A percentile compares a stretch with the other conserved stretches of the same genome.
Evolutionary conservation across 768 basidiomycete genomes (phyloP).

Genomic region (Ramaria rubella): DNA sequence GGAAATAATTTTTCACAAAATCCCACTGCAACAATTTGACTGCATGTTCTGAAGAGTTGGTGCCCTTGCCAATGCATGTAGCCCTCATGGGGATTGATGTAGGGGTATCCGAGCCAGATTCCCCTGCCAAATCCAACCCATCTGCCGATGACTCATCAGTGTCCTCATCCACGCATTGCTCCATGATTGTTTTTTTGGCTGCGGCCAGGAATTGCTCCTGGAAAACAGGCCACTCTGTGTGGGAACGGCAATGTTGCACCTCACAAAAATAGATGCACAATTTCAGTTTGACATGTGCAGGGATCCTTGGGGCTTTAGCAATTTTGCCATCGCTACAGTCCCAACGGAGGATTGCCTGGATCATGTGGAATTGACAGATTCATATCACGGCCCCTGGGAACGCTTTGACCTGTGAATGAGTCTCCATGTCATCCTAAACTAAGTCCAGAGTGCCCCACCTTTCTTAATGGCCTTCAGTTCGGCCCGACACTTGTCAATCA

Average conservation of each 20-base stretch:
- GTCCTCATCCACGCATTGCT: neutral
- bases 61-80: neutral
- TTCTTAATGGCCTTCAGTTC: slow-evolving; percentile 1
- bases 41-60: neutral
- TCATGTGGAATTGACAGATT: slow-evolving; percentile 18
- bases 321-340: slow-evolving; percentile 11
- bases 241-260: slow-evolving; percentile 9
- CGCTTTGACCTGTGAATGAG: neutral
- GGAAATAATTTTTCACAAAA: slow-evolving; percentile 11
- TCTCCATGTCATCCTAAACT: neutral
- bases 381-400: slow-evolving; percentile 5
- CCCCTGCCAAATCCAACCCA: neutral
- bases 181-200: neutral
- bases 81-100: too few relatives aligned
- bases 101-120: neutral
- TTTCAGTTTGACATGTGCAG: neutral
- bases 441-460: slow-evolving; percentile 6
- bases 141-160: neutral
- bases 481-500: slow-evolving; percentile 15
- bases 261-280: slow-evolving; percentile 2
- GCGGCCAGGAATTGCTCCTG: neutral
- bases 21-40: neutral
- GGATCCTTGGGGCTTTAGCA: neutral
- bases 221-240: neutral
- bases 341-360: slow-evolving; percentile 17